Evolutionary conservation across 495 filamentous ascomycete species (phyloP).

Genomic region (Tuber magnatum): DNA sequence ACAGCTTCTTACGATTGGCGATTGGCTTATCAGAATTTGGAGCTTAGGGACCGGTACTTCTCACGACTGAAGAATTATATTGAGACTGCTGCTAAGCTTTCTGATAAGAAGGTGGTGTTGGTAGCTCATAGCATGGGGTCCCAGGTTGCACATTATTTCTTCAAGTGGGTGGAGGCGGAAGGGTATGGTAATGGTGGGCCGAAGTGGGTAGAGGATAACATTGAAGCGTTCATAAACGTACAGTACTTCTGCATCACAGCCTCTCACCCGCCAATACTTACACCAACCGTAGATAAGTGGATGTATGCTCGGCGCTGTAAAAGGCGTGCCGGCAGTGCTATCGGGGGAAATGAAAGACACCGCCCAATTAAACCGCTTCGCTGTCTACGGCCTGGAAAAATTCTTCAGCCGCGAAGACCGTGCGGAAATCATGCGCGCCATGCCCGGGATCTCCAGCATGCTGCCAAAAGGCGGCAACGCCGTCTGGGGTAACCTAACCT

Average conservation of each 20-base stretch:
- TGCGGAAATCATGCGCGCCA: slow-evolving; percentile 88
- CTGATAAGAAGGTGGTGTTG: slow-evolving; percentile 73
- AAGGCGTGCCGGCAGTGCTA: slow-evolving; percentile 82
- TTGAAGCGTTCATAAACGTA: slow-evolving; percentile 89
- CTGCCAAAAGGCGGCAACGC: slow-evolving; percentile 90
- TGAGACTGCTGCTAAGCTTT: slow-evolving; percentile 64
- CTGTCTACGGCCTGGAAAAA: slow-evolving; percentile 93
- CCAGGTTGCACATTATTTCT: slow-evolving; percentile 92
- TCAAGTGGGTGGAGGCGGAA: slow-evolving; percentile 88
- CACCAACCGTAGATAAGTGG: slow-evolving; percentile 58
- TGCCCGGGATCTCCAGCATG: slow-evolving; percentile 96
- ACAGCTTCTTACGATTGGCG: slow-evolving; percentile 97
- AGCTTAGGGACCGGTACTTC: slow-evolving; percentile 88
- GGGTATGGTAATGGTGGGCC: slow-evolving; percentile 72
- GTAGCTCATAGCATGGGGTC: slow-evolving; percentile 95
- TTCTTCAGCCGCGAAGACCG: slow-evolving; percentile 85
- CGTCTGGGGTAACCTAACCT: slow-evolving; percentile 84
- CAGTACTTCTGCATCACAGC: neutral
- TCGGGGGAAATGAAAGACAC: slow-evolving; percentile 98
- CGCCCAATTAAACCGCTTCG: slow-evolving; percentile 93
- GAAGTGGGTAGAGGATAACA: slow-evolving; percentile 80
- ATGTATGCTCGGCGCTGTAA: slow-evolving; percentile 92
- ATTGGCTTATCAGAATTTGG: slow-evolving; percentile 83
- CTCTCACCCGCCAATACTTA: slow-evolving; percentile 4
- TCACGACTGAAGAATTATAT: slow-evolving; percentile 81